These are phyloP conservation scores for Xylaria flabelliformis DNA, from an alignment of 495 filamentous ascomycete species.

Conservation along the genomic window DNA sequence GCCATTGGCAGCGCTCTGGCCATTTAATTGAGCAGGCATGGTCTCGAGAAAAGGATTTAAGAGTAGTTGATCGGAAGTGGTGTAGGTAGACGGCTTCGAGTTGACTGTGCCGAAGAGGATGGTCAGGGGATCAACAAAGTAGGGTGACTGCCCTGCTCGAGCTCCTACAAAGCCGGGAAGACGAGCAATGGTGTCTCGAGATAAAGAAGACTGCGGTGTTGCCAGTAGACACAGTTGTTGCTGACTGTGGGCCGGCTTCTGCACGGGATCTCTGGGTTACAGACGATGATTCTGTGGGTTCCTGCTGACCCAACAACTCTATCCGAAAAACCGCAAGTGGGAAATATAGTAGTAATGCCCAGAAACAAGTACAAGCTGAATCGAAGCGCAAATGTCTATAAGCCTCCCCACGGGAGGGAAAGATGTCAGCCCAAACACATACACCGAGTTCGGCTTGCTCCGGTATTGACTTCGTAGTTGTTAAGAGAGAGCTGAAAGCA, in stretches of 20 bases:
- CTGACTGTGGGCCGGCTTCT: conserved; percentile 15
- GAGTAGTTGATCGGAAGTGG: conserved; percentile 20
- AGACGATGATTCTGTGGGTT: conserved; percentile 5
- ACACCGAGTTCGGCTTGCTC: background rate
- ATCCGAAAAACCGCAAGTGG: conserved; percentile 13
- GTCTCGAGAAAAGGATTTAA: conserved; percentile 40
- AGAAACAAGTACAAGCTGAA: conserved; percentile 21
- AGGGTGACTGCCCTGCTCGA: conserved; percentile 37
- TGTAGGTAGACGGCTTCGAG: conserved; percentile 25
- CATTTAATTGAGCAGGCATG: conserved; percentile 57
- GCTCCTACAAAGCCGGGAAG: conserved; percentile 34
- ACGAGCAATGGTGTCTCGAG: conserved; percentile 33
- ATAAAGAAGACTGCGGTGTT: conserved; percentile 24
- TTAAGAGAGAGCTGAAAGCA: background rate
- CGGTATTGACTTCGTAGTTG: background rate
- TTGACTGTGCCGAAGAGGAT: conserved; percentile 35
- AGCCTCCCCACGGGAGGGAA: background rate
- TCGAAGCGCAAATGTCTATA: conserved; percentile 19
- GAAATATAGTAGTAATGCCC: conserved; percentile 20
- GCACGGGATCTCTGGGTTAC: conserved; percentile 4
- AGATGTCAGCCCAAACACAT: conserved; percentile 1
- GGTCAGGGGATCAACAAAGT: conserved; percentile 38
- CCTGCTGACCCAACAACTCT: conserved; percentile 4
- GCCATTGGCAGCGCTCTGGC: conserved; percentile 48
- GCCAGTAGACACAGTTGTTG: conserved; percentile 17